Conservation (phyloP, 2,329 filamentous ascomycete genomes). For the Xylaria sp. region DNA sequence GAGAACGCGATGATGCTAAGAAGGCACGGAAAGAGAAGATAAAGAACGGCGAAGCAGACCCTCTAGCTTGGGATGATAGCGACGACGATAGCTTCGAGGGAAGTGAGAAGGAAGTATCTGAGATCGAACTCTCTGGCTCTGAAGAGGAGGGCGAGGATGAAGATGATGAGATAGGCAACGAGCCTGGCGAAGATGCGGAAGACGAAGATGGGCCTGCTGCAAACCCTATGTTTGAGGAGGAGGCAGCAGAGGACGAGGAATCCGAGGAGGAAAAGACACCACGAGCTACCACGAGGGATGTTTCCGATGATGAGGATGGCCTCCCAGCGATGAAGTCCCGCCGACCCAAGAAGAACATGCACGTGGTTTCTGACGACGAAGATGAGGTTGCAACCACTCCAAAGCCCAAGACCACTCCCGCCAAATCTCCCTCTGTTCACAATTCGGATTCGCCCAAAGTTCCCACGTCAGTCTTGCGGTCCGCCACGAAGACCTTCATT, state of each 20-base stretch:
- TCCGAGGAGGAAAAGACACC: conserved; percentile 32
- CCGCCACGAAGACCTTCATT: conserved; percentile 70
- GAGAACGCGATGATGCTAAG: conserved; percentile 75
- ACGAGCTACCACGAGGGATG: conserved; percentile 38
- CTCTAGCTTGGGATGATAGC: conserved; percentile 59
- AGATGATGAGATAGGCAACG: conserved; percentile 38
- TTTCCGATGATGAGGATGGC: conserved; percentile 42
- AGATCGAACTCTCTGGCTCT: conserved; percentile 39
- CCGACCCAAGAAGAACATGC: conserved; percentile 52
- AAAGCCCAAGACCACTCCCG: conserved; percentile 45
- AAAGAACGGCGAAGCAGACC: conserved; percentile 50
- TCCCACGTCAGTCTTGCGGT: conserved; percentile 68
- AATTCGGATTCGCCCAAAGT: conserved; percentile 53
- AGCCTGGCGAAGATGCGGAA: conserved; percentile 40
- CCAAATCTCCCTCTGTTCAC: conserved; percentile 47
- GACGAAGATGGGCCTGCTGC: conserved; percentile 31
- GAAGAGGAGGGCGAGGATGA: conserved; percentile 45
- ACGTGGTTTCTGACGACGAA: conserved; percentile 65
- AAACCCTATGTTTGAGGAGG: conserved; percentile 40
- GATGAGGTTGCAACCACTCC: conserved; percentile 52
- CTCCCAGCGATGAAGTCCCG: conserved; percentile 48
- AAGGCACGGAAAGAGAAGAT: conserved; percentile 55
- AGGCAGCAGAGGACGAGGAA: conserved; percentile 43
- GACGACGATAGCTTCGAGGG: conserved; percentile 45
- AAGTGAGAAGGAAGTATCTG: conserved; percentile 48